Evolutionary conservation across 1,284 basidiomycete species (phyloP), one percentile per base, ranked within the genome.

Genomic region (Cryptococcus hybrid): DNA sequence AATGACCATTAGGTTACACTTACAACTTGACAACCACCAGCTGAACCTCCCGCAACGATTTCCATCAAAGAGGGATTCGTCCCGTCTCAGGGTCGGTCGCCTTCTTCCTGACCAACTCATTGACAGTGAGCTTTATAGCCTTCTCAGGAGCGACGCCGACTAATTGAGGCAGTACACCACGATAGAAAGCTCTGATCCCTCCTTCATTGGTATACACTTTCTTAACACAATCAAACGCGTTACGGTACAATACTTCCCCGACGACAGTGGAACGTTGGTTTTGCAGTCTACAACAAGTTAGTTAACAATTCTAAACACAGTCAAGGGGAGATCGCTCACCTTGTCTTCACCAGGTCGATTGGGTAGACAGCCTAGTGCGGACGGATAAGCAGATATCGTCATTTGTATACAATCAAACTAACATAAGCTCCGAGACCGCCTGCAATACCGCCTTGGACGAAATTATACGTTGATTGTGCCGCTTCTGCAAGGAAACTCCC

Each of bases 1-100:
- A 24, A 30, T 47, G 24, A 43, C 9, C 18, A 35, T 9, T 11
- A 8, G 9, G 39, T 55, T 38, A 46, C 42, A 87, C 90, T 64
- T 75, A 92, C 91, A 67, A 99, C 95, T 88, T 99, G 95, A 74
- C 92, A 95, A 74, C 89, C 96, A 78, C 95, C 95, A 37, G 95
- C 95, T 42, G 85, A 82, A 70, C 90, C 95, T 82, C 95, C 95
- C 44, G 95, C 95, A 8, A 92, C 62, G 8, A 99, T 67, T 79
- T 99, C 96, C 89, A 90, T 94, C 15, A 73, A 71, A 97, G 71
- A 53, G 87, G 85, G 75, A 99, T 98, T 57, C 89, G 84, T 24
- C 96, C 96, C 6, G 94, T 97, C 76, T 95, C 91, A 37, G 92
- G 90, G 77, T 99, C 93, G 78, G 86, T 94, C 11, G 88, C 86